phyloP scores from a whole-genome alignment of 108 stramenopile genomes.

The Skeletonema tropicum region DNA sequence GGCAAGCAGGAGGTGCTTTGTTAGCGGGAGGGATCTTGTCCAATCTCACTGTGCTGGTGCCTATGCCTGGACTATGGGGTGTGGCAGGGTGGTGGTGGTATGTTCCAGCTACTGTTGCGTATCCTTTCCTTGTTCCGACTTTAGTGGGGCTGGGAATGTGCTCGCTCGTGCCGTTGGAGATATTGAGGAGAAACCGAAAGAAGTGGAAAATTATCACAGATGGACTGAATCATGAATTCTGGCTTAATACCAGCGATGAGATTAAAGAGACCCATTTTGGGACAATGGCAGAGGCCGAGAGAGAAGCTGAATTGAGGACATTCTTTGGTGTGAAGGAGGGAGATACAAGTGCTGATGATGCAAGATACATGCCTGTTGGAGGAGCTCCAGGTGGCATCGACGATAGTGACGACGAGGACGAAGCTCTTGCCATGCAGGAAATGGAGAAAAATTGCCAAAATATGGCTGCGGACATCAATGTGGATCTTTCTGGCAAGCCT shows the following conservation, averaged over 20 bases:
- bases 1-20: slow-evolving; percentile 56
- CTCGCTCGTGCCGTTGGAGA: slow-evolving; percentile 49
- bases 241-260: slow-evolving; percentile 36
- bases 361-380: slow-evolving; percentile 52
- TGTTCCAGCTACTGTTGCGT: slow-evolving; percentile 58
- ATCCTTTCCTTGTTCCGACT: slow-evolving; percentile 55
- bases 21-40: slow-evolving; percentile 53
- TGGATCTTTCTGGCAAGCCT: slow-evolving; percentile 46
- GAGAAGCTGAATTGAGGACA: slow-evolving; percentile 44
- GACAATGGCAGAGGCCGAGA: slow-evolving; percentile 42
- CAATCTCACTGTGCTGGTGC: slow-evolving; percentile 43
- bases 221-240: slow-evolving; percentile 57
- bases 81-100: slow-evolving; percentile 60
- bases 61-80: slow-evolving; percentile 62
- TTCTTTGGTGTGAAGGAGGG: slow-evolving; percentile 51
- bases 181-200: slow-evolving; percentile 50
- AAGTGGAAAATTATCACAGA: slow-evolving; percentile 51
- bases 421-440: slow-evolving; percentile 42
- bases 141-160: slow-evolving; percentile 49
- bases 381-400: slow-evolving; percentile 32
- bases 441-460: slow-evolving; percentile 36
- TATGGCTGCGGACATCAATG: slow-evolving; percentile 40
- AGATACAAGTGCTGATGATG: slow-evolving; percentile 36
- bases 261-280: slow-evolving; percentile 49
- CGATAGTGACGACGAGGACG: slow-evolving; percentile 47